Percentiles rank a stretch among this genome's conserved stretches.
Conservation (phyloP, 805 yeast genomes). For the Saturnispora silvae region DNA sequence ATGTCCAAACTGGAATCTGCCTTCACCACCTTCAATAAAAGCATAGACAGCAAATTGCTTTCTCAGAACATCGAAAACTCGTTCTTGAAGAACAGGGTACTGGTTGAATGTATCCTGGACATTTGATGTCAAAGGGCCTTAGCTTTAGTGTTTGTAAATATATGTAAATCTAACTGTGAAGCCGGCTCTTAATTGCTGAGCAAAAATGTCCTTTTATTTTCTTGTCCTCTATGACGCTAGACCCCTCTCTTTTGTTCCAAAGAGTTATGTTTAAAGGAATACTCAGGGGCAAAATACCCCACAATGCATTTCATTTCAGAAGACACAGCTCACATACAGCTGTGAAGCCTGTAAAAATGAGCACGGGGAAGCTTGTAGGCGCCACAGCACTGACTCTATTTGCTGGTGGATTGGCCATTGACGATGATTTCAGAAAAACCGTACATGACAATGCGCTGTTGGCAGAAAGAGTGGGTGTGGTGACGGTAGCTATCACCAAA, state of each 20-base stretch:
- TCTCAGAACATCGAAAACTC: background rate
- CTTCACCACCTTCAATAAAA: background rate
- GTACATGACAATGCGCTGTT: slow-evolving; percentile 29
- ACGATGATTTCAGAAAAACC: slow-evolving; percentile 27
- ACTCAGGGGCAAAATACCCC: too few species aligned
- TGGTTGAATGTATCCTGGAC: slow-evolving; percentile 4
- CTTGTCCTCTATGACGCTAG: too few species aligned
- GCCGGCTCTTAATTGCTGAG: too few species aligned
- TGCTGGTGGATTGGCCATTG: slow-evolving; percentile 20
- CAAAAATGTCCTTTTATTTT: too few species aligned
- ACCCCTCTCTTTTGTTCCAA: too few species aligned
- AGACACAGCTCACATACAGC: too few species aligned
- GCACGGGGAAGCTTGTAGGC: too few species aligned
- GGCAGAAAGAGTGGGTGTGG: slow-evolving; percentile 48
- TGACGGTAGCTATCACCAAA: slow-evolving; percentile 53
- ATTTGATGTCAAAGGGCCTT: too few species aligned
- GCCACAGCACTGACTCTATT: slow-evolving; percentile 10
- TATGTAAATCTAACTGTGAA: background rate
- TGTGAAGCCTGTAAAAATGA: too few species aligned
- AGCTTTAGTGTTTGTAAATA: background rate
- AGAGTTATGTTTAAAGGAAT: slow-evolving; percentile 2
- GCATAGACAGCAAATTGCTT: background rate
- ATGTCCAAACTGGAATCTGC: background rate
- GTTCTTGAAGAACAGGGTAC: slow-evolving; percentile 1
- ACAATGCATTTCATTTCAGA: too few species aligned